Evolutionary conservation across 1,284 basidiomycete species (phyloP).

Genomic region (Dichomitus squalens): DNA sequence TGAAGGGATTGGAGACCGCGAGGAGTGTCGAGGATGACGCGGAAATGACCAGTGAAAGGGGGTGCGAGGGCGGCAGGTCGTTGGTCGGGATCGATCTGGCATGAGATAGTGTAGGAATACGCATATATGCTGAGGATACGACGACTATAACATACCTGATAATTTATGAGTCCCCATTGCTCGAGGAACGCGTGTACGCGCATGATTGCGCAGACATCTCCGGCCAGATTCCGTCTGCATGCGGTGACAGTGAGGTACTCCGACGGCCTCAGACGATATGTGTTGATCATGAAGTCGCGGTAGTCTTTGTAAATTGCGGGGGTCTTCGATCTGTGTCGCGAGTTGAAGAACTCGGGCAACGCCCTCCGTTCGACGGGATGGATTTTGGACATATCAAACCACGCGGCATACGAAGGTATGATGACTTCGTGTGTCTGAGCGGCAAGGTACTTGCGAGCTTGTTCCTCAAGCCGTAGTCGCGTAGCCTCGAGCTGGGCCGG

Average conservation of each 20-base stretch:
- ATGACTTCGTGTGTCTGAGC: conserved; percentile 97
- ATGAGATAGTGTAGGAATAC: conserved; percentile 2
- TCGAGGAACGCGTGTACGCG: conserved; percentile 98
- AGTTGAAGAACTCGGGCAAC: conserved; percentile 98
- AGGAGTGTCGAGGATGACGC: conserved; percentile 96
- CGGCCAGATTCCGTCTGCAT: conserved; percentile 93
- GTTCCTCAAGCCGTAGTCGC: conserved; percentile 77
- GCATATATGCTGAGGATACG: neutral
- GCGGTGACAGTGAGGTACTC: conserved; percentile 99
- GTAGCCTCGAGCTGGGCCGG: conserved; percentile 80
- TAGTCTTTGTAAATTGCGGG: conserved; percentile 99
- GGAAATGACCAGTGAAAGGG: conserved; percentile 98
- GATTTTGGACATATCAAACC: conserved; percentile 96
- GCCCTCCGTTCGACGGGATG: conserved; percentile 92
- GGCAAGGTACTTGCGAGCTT: conserved; percentile 92
- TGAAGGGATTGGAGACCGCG: conserved; percentile 95
- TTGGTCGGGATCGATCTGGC: conserved; percentile 94
- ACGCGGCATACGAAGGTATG: conserved; percentile 96
- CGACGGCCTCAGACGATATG: conserved; percentile 90
- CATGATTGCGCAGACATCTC: conserved; percentile 99
- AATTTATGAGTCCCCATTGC: conserved; percentile 99
- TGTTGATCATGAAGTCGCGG: conserved; percentile 99
- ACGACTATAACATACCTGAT: conserved; percentile 69
- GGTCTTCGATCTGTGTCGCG: conserved; percentile 92
- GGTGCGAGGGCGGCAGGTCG: conserved; percentile 93